Conservation (phyloP, 208 protist genomes). For the Wallacemonas sp. region DNA sequence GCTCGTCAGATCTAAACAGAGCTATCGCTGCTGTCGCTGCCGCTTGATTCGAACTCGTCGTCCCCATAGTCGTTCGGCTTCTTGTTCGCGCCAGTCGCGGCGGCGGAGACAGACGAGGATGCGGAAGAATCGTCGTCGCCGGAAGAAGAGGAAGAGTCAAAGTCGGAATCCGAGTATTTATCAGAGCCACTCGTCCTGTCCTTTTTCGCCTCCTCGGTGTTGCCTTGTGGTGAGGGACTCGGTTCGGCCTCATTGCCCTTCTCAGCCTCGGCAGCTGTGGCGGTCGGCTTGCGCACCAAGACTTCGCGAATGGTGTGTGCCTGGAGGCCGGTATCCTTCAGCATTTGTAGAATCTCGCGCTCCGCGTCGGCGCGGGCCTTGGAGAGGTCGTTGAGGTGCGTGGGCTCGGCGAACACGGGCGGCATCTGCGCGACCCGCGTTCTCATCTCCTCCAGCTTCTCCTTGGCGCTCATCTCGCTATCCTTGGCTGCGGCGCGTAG, state of each 20-base stretch:
- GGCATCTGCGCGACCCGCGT: constrained; percentile 71
- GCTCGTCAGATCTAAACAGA: no score
- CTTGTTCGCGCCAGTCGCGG: background rate
- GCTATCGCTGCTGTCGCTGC: constrained; percentile 8
- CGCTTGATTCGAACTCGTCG: constrained; percentile 26
- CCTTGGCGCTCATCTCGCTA: constrained; percentile 39
- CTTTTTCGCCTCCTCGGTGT: background rate
- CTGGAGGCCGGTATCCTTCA: constrained; percentile 66
- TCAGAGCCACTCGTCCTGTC: background rate
- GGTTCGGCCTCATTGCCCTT: background rate
- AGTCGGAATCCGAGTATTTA: background rate
- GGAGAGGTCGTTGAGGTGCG: constrained; percentile 57
- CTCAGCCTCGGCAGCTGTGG: background rate
- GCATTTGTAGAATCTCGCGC: constrained; percentile 59
- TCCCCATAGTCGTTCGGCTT: constrained; percentile 17
- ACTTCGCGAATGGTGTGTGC: constrained; percentile 54
- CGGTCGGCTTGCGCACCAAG: constrained; percentile 15
- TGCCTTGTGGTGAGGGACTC: background rate
- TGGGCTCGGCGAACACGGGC: constrained; percentile 81
- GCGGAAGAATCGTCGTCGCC: background rate
- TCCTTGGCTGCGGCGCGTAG: constrained; percentile 50
- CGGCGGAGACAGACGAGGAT: background rate
- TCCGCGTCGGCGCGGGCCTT: constrained; percentile 63
- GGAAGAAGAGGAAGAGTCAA: background rate
- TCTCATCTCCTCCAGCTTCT: constrained; percentile 66